These are phyloP conservation scores for Cutaneotrichosporon mucoides DNA, from an alignment of 1,284 basidiomycete genomes.

Conservation along the genomic window DNA sequence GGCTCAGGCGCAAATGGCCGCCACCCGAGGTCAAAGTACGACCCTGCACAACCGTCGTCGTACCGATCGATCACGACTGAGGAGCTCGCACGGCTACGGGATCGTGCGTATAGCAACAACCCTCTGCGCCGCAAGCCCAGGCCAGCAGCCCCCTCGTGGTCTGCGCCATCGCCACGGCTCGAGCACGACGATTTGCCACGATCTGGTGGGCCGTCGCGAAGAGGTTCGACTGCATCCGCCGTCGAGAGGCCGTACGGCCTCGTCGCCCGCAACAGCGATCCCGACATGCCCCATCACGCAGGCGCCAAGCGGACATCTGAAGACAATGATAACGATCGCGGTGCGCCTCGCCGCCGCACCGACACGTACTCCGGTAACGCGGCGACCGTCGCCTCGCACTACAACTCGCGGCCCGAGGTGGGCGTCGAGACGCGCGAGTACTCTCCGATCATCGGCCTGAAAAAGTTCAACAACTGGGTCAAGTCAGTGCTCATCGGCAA, in stretches of 20 bases:
- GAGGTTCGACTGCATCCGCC: constrained; percentile 9
- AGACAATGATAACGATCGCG: not conserved
- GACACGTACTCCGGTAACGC: constrained; percentile 34
- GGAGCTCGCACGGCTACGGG: constrained; percentile 27
- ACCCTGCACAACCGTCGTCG: constrained; percentile 23
- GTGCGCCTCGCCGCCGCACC: not conserved
- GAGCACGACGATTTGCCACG: constrained; percentile 3
- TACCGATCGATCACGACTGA: constrained; percentile 29
- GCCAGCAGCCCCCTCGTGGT: constrained; percentile 35
- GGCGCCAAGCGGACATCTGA: not conserved
- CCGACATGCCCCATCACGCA: too few species aligned
- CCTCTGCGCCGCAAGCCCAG: constrained; percentile 21
- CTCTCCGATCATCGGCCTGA: constrained; percentile 95
- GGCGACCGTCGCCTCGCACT: constrained; percentile 46
- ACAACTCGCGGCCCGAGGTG: constrained; percentile 88
- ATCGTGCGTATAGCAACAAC: constrained; percentile 30
- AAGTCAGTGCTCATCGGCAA: constrained; percentile 90
- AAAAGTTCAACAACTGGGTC: constrained; percentile 99
- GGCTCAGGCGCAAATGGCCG: not conserved
- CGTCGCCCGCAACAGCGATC: constrained; percentile 7
- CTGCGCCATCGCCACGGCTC: constrained; percentile 28
- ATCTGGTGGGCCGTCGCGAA: constrained; percentile 8
- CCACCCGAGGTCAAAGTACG: constrained; percentile 16
- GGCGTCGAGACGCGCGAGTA: constrained; percentile 75
- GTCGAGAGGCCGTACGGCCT: not conserved